Evolutionary conservation across 345 rosid genomes (phyloP), one percentile per base, ranked within the genome.

Genomic region (Kernera saxatilis): DNA sequence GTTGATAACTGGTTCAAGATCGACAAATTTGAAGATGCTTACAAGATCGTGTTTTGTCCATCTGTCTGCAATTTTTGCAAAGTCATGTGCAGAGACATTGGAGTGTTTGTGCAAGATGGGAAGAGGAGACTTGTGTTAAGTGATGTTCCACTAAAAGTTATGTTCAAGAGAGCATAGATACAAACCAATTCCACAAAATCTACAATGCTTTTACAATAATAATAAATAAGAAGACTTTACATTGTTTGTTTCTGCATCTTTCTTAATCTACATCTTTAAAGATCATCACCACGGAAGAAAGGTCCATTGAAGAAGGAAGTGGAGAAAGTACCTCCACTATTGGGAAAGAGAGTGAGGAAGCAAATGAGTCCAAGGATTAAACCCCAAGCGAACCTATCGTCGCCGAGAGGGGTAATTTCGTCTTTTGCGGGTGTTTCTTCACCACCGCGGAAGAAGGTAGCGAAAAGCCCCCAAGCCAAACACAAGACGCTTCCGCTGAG

Each of bases 381-480:
- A 5, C 96, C 97, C 96, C 96, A 93, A 54, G 96, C 92, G 17
- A 75, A 85, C 65, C 97, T 82, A 49, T 86, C 82, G 1, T 85
- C 87, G 0, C 86, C 97, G 43, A 90, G 52, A 4, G 91, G 91
- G 0, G 89, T 87, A 22, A 93, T 90, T 80, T 93, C 97, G 8
- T 93, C 97, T 75, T 88, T 90, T 0, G 97, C 92, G 0, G 97
- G 98, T 29, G 80, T 53, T 70, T 93, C 98, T 63, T 93, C 98
- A 5, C 98, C 98, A 0, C 97, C 96, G 0, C 94, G 84, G 81
- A 90, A 93, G 82, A 90, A 93, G 65, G 98, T 90, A 27, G 98
- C 89, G 0, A 93, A 93, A 12, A 93, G 81, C 13, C 97, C 98
- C 96, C 97, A 90, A 2, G 96, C 96, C 64, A 90, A 57, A 60